Evolutionary conservation across 768 basidiomycete species (phyloP).

Genomic region (Lactarius hengduanensis): DNA sequence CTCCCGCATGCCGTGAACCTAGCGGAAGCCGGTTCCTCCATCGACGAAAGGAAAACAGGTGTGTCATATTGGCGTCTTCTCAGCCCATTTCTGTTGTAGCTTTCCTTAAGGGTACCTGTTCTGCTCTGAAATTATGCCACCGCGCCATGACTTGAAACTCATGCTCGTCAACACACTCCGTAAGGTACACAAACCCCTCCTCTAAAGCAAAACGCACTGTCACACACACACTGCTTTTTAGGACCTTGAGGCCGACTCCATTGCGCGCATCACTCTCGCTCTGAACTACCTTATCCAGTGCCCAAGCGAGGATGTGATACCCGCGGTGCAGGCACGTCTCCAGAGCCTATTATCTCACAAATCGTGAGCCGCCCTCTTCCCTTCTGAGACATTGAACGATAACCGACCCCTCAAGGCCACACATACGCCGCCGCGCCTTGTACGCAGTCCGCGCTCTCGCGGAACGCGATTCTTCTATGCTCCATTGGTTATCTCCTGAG

Average conservation of each 20-base stretch:
- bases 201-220: background rate
- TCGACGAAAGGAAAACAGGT: conserved; percentile 71
- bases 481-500: conserved; percentile 21
- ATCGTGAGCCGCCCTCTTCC: conserved; percentile 61
- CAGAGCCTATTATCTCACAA: conserved; percentile 66
- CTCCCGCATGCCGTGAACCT: conserved; percentile 74
- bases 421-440: conserved; percentile 20
- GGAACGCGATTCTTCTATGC: conserved; percentile 13
- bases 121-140: conserved; percentile 69
- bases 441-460: conserved; percentile 24
- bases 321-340: conserved; percentile 68
- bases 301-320: conserved; percentile 66
- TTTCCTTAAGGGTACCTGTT: conserved; percentile 65
- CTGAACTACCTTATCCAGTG: conserved; percentile 64
- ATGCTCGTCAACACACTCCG: conserved; percentile 87
- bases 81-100: background rate
- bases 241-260: conserved; percentile 66
- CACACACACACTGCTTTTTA: conserved; percentile 34
- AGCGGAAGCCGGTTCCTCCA: conserved; percentile 62
- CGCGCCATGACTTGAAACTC: conserved; percentile 65
- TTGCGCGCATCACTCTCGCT: conserved; percentile 65
- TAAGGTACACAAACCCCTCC: conserved; percentile 49
- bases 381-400: background rate
- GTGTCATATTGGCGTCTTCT: conserved; percentile 10
- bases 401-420: conserved; percentile 1